These are phyloP conservation scores for Microcyclosporella mali DNA, from an alignment of 2,329 filamentous ascomycete genomes.

Conservation along the genomic window DNA sequence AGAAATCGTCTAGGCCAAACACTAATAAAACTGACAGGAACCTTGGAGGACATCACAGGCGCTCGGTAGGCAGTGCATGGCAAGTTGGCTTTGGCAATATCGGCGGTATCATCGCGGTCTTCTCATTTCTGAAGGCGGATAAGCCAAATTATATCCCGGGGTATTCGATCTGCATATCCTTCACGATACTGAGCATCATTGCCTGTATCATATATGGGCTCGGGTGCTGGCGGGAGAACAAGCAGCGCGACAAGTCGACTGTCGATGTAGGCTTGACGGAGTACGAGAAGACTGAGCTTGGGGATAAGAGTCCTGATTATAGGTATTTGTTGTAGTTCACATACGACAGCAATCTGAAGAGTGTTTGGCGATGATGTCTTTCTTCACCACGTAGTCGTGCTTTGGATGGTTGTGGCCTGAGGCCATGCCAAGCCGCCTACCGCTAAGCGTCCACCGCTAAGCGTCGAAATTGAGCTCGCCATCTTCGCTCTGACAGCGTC, in stretches of 20 bases:
- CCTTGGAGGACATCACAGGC: slow-evolving; percentile 45
- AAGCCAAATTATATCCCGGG: slow-evolving; percentile 63
- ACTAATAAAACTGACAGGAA: slow-evolving; percentile 29
- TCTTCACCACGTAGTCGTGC: too few species aligned
- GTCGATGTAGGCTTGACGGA: slow-evolving; percentile 50
- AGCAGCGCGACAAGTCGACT: slow-evolving; percentile 46
- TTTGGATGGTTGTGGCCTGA: too few species aligned
- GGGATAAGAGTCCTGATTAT: slow-evolving; percentile 55
- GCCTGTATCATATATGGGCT: slow-evolving; percentile 56
- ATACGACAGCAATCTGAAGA: not conserved
- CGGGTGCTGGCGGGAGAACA: slow-evolving; percentile 56
- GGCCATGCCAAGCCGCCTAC: not conserved
- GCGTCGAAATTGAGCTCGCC: too few species aligned
- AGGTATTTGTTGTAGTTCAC: slow-evolving; percentile 52
- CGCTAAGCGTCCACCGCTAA: too few species aligned
- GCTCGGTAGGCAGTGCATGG: slow-evolving; percentile 45
- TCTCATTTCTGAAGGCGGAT: slow-evolving; percentile 50
- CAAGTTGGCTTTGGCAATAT: slow-evolving; percentile 47
- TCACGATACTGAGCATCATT: slow-evolving; percentile 61
- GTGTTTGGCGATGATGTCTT: too few species aligned
- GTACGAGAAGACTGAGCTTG: slow-evolving; percentile 56
- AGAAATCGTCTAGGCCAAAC: too few species aligned
- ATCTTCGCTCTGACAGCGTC: too few species aligned
- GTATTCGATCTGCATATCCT: slow-evolving; percentile 70
- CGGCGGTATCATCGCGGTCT: slow-evolving; percentile 49